Evolutionary conservation across 2,329 filamentous ascomycete genomes (phyloP).

Genomic region (Elsinoe ampelina): DNA sequence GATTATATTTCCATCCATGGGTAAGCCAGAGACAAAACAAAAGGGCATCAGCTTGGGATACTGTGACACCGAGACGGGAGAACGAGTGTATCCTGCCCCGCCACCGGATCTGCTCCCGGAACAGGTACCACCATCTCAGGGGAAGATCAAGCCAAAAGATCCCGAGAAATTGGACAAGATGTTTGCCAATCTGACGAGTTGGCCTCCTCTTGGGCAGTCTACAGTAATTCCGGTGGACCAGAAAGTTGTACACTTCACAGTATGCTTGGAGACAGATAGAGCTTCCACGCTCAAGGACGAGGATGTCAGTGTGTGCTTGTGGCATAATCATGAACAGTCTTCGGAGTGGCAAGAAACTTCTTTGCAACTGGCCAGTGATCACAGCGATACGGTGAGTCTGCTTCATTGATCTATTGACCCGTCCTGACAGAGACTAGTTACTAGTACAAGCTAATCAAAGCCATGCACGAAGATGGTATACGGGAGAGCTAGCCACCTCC

Average conservation of each 20-base stretch:
- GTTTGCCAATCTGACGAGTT: constrained; percentile 49
- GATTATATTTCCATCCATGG: neutral
- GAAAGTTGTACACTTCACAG: constrained; percentile 49
- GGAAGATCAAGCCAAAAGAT: constrained; percentile 11
- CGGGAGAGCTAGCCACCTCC: constrained; percentile 36
- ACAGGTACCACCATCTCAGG: constrained; percentile 24
- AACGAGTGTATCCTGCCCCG: constrained; percentile 27
- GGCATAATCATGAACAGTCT: constrained; percentile 54
- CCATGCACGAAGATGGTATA: constrained; percentile 44
- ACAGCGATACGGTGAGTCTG: constrained; percentile 21
- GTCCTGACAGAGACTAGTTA: constrained; percentile 10
- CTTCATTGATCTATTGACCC: neutral
- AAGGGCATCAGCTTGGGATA: constrained; percentile 19
- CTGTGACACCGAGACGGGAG: constrained; percentile 27
- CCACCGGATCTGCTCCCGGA: constrained; percentile 25
- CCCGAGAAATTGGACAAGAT: constrained; percentile 25
- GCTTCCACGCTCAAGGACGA: constrained; percentile 33
- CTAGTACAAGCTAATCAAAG: constrained; percentile 12
- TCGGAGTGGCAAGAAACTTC: constrained; percentile 50
- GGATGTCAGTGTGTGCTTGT: constrained; percentile 64
- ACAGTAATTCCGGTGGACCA: constrained; percentile 47
- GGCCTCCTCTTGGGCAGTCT: constrained; percentile 67
- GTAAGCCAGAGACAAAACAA: constrained; percentile 14
- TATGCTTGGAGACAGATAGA: constrained; percentile 56
- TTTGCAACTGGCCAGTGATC: constrained; percentile 37